These are phyloP conservation scores for Tricholoma terreum DNA, from an alignment of 768 basidiomycete genomes.

Conservation along the genomic window DNA sequence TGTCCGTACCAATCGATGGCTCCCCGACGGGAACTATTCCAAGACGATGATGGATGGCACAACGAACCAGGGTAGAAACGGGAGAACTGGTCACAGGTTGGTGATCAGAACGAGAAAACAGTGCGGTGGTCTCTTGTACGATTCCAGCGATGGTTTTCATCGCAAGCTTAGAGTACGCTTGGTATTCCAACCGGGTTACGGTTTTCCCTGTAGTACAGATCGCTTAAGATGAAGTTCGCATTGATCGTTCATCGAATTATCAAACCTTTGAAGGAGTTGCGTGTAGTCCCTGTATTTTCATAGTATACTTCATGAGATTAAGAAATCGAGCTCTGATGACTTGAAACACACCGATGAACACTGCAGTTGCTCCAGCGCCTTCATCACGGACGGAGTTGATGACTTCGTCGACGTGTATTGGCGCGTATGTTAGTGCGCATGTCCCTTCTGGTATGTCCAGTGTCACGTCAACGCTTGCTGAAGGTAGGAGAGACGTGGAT, in stretches of 20 bases:
- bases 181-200: slow-evolving; percentile 75
- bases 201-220: slow-evolving; percentile 70
- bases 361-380: slow-evolving; percentile 65
- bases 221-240: no score
- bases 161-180: slow-evolving; percentile 78
- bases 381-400: slow-evolving; percentile 61
- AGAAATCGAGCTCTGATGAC: no score
- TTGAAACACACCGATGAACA: slow-evolving; percentile 69
- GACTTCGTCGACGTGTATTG: slow-evolving; percentile 56
- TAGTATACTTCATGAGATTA: no score
- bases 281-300: slow-evolving; percentile 55
- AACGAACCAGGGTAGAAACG: slow-evolving; percentile 45
- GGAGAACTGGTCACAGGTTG: slow-evolving; percentile 19
- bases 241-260: no score
- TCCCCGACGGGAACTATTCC: slow-evolving; percentile 77
- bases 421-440: slow-evolving; percentile 56
- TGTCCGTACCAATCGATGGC: slow-evolving; percentile 57
- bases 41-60: slow-evolving; percentile 71
- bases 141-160: slow-evolving; percentile 74
- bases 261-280: slow-evolving; percentile 80
- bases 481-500: slow-evolving; percentile 11
- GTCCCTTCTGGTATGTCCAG: slow-evolving; percentile 43
- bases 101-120: slow-evolving; percentile 43
- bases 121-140: slow-evolving; percentile 42
- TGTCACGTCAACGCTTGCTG: slow-evolving; percentile 42